Conservation (phyloP, 202 grass and related monocot species). For the Alloteropsis angusta region DNA sequence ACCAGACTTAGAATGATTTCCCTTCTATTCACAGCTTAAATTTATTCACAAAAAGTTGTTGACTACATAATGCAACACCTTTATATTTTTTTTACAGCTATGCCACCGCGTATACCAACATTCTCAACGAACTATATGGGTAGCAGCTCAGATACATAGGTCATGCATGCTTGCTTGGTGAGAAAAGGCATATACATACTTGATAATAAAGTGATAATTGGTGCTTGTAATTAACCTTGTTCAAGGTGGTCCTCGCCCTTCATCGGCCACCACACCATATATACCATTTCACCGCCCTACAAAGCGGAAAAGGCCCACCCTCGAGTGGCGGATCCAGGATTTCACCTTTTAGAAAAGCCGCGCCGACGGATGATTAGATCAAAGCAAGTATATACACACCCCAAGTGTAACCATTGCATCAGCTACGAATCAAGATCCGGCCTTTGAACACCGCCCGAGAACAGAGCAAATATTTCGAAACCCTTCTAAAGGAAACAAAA, state of each 20-base stretch:
- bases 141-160: background rate
- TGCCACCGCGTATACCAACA: background rate
- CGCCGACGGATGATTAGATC: conserved; percentile 16
- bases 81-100: too few species aligned
- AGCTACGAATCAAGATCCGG: background rate
- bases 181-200: background rate
- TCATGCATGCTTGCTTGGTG: background rate
- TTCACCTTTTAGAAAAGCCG: conserved; percentile 14
- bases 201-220: background rate
- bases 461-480: background rate
- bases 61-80: background rate
- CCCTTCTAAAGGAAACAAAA: background rate
- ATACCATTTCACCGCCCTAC: background rate
- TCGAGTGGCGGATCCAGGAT: conserved; percentile 8
- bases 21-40: background rate
- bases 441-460: background rate
- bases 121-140: background rate
- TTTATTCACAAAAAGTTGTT: background rate
- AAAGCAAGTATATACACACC: background rate
- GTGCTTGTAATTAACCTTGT: background rate
- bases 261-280: background rate
- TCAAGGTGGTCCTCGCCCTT: too few species aligned
- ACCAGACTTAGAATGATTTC: background rate
- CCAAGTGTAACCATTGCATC: background rate
- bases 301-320: background rate